Evolutionary conservation across 108 stramenopile genomes (phyloP).

Genomic region (Cyclotella choctawhatcheeana): DNA sequence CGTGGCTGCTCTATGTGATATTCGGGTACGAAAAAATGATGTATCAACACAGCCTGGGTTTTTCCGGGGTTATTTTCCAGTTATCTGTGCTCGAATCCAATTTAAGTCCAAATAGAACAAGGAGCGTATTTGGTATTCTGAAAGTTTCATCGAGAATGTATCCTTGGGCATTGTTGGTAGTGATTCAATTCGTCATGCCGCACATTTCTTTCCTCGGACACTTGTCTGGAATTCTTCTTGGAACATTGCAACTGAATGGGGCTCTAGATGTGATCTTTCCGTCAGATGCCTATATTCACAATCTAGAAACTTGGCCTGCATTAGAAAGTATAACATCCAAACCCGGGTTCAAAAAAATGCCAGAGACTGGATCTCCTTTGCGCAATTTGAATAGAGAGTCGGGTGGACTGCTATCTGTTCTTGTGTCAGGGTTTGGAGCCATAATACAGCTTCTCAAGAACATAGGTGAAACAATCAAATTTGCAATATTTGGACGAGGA

Average conservation of each 20-base stretch:
- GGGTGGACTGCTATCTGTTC: conserved; percentile 11
- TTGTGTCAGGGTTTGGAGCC: conserved; percentile 6
- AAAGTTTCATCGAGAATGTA: conserved; percentile 71
- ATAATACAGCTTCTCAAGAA: conserved; percentile 35
- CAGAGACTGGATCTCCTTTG: conserved; percentile 22
- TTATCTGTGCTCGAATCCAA: conserved; percentile 78
- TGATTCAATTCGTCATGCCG: conserved; percentile 82
- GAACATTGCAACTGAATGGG: conserved; percentile 67
- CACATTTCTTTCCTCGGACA: conserved; percentile 79
- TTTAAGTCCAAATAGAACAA: conserved; percentile 43
- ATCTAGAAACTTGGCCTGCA: conserved; percentile 28
- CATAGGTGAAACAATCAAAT: conserved; percentile 53
- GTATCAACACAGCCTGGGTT: conserved; percentile 78
- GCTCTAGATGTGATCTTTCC: conserved; percentile 48
- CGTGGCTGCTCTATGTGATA: conserved; percentile 43
- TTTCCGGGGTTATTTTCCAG: conserved; percentile 86
- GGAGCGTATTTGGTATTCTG: conserved; percentile 77
- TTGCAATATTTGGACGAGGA: conserved; percentile 62
- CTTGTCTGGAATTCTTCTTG: conserved; percentile 75
- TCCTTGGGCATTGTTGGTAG: conserved; percentile 79
- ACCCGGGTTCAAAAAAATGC: conserved; percentile 27
- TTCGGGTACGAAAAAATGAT: conserved; percentile 60
- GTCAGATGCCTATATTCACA: conserved; percentile 39
- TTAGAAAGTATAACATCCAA: conserved; percentile 15
- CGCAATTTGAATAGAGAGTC: conserved; percentile 21